These are phyloP conservation scores for Candida verbasci DNA, from an alignment of 805 yeast genomes.

Conservation along the genomic window DNA sequence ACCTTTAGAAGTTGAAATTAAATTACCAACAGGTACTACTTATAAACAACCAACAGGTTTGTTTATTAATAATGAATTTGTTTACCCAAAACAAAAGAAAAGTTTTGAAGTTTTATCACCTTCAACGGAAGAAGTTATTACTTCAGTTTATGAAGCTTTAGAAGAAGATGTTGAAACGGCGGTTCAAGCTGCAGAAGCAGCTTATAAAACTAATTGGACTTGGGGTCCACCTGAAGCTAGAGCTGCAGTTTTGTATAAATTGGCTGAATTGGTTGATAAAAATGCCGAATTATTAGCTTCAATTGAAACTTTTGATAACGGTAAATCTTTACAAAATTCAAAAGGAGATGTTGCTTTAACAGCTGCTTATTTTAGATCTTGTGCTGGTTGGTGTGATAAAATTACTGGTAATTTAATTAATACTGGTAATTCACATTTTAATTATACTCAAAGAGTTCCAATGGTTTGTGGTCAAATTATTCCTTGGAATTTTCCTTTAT, in stretches of 20 bases:
- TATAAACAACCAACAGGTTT: slow-evolving; percentile 84
- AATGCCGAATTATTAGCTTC: slow-evolving; percentile 68
- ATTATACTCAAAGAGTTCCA: slow-evolving; percentile 83
- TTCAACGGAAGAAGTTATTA: slow-evolving; percentile 65
- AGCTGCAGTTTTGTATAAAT: slow-evolving; percentile 56
- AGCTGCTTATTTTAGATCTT: slow-evolving; percentile 68
- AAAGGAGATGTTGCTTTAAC: slow-evolving; percentile 72
- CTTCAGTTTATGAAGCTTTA: slow-evolving; percentile 69
- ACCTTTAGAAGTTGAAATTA: slow-evolving; percentile 42
- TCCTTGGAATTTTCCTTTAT: slow-evolving; percentile 95
- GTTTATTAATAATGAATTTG: slow-evolving; percentile 83
- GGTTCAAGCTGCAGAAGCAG: slow-evolving; percentile 77
- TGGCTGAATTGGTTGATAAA: slow-evolving; percentile 75
- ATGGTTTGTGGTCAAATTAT: slow-evolving; percentile 73
- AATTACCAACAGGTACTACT: slow-evolving; percentile 66
- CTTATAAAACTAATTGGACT: slow-evolving; percentile 71
- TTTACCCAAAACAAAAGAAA: slow-evolving; percentile 50
- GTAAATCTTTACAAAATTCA: slow-evolving; percentile 71
- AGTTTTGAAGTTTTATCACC: slow-evolving; percentile 64
- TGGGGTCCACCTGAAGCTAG: slow-evolving; percentile 64
- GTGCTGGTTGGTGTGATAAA: slow-evolving; percentile 93
- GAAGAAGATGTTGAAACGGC: slow-evolving; percentile 80
- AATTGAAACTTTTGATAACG: slow-evolving; percentile 85
- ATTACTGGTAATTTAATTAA: slow-evolving; percentile 70
- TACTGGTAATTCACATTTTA: slow-evolving; percentile 69